Evolutionary conservation across 495 filamentous ascomycete species (phyloP).

Genomic region (Penicillium diatomitis): DNA sequence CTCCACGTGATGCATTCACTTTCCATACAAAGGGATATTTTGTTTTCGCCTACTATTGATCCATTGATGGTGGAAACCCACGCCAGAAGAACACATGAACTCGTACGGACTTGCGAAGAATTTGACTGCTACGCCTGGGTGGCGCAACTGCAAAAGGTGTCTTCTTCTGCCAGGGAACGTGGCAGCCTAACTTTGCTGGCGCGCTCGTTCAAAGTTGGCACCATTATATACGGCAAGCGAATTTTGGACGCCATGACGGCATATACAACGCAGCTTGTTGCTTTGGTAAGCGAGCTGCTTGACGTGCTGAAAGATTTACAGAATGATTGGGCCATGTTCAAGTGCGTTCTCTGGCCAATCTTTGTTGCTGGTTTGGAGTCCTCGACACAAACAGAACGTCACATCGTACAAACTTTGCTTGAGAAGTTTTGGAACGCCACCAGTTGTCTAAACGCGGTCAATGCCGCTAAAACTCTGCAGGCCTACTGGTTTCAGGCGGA

Average conservation of each 20-base stretch:
- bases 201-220: constrained; percentile 23
- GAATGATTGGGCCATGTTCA: constrained; percentile 39
- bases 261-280: constrained; percentile 13
- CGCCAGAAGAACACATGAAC: too few species aligned
- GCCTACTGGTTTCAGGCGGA: constrained; percentile 19
- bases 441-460: constrained; percentile 31
- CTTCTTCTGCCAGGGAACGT: constrained; percentile 15
- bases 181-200: constrained; percentile 16
- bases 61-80: too few species aligned
- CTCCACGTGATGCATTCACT: constrained; percentile 25
- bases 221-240: constrained; percentile 24
- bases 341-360: constrained; percentile 50
- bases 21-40: constrained; percentile 23
- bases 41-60: constrained; percentile 3
- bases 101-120: not conserved
- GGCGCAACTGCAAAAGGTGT: constrained; percentile 21
- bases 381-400: constrained; percentile 14
- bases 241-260: constrained; percentile 21
- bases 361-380: constrained; percentile 47
- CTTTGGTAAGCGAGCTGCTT: constrained; percentile 34
- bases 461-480: constrained; percentile 21
- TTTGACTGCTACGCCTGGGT: constrained; percentile 32
- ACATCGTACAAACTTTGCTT: constrained; percentile 14
- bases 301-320: constrained; percentile 34
- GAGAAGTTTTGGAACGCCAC: constrained; percentile 31